Base-by-base conservation (phyloP, 176 grass and related monocot genomes). In the Aegilops longissima region DNA sequence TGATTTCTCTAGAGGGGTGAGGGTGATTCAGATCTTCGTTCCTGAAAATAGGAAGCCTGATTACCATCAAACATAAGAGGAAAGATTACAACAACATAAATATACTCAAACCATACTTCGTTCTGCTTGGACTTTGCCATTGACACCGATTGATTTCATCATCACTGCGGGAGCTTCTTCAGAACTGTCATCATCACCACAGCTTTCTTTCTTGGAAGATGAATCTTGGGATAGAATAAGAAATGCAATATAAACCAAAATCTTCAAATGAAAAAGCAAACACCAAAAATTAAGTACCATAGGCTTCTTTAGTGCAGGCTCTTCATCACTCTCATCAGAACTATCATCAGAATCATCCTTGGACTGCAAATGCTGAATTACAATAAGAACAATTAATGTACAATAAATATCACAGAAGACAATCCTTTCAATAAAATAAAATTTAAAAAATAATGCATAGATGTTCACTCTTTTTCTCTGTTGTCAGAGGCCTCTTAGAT, bases 291-390 rank as follows among this genome's bases (percentile, higher is more conserved):
- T 72, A 20, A 39, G 10, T 54, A 81, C 88, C 68, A 90, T 95
- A 45, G 79, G 13, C 42, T 90, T 95, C 79, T 95, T 95, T 74
- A 54, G 85, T 42, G 86, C 88, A 47, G 93, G 93, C 27, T 92
- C 90, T 51, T 84, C 75, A 29, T 90, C 93, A 67, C 76, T 87
- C 0, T 91, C 89, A 80, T 90, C 82, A 5, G 89, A 91, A 84
- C 85, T 91, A 69, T 80, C 31, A 42, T 79, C 85, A 21, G 89
- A 84, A 17, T 87, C 81, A 36, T 76, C 85, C 6, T 83, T 84
- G 11, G 75, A 36, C 85, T 87, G 30, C 49, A 76, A 83, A 42
- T 61, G 8, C 18, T 80, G 6, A 61, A 38, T 27, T 69, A 12
- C 24, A 66, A 47, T 34, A 76, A 84, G 39, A 83, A 61, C 80